These are phyloP conservation scores for Primulina tabacum DNA, from an alignment of 257 asterid genomes.

Conservation along the genomic window DNA sequence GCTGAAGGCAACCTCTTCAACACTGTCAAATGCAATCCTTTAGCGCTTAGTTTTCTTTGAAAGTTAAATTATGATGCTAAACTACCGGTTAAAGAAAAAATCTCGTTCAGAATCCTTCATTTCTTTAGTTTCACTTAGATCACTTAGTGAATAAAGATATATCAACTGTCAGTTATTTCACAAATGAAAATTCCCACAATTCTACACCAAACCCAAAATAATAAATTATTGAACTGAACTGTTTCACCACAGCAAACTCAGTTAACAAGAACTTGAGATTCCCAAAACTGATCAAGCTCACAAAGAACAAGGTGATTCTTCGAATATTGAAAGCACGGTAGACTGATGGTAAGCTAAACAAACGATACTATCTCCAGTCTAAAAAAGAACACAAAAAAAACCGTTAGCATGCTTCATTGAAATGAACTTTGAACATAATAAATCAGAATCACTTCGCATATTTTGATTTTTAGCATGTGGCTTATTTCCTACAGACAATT, in stretches of 20 bases:
- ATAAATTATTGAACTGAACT: not conserved
- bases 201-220: not conserved
- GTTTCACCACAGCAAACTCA: not conserved
- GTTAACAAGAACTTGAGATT: not conserved
- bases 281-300: not conserved
- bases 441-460: constrained; percentile 11
- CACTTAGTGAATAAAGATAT: constrained; percentile 12
- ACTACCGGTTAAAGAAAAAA: not conserved
- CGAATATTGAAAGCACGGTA: not conserved
- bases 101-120: not conserved
- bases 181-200: not conserved
- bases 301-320: constrained; percentile 6
- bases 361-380: not conserved
- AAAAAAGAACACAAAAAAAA: not conserved
- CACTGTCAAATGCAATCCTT: constrained; percentile 40
- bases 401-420: not conserved
- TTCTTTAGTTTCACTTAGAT: not conserved
- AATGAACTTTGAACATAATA: not conserved
- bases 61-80: not conserved
- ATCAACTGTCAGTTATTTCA: constrained; percentile 7
- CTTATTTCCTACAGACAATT: not conserved
- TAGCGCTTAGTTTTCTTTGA: constrained; percentile 15
- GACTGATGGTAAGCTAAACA: not conserved
- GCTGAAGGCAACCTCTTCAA: constrained; percentile 89
- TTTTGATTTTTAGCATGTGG: not conserved